Evolutionary conservation across 805 yeast genomes (phyloP), one percentile per base, ranked within the genome.

Genomic region (Saturnispora saitoi): DNA sequence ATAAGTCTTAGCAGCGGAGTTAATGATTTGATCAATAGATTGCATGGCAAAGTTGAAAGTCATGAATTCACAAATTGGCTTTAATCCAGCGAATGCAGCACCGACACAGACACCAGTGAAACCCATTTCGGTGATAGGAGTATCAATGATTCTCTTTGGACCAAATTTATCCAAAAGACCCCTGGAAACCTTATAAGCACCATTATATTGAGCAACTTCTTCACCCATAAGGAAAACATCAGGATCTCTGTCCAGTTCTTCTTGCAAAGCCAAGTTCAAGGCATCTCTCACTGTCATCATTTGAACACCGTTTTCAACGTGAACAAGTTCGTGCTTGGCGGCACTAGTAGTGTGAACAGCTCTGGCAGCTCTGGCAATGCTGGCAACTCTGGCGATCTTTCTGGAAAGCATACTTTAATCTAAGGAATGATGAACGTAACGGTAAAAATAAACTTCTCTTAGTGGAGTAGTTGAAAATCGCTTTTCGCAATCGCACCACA

Each of bases 21-120:
- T 93, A 71, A 93, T 79, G 70, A 93, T 93, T 60, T 93, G 98
- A 71, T 93, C 99, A 67, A 93, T 93, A 58, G 99, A 86, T 76
- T 93, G 99, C 99, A 93, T 91, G 63, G 99, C 97, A 68, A 93
- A 93, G 80, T 93, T 93, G 76, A 91, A 89, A 22, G 98, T 91
- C 99, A 93, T 93, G 72, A 93, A 93, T 74, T 93, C 99, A 66
- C 93, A 88, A 60, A 93, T 81, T 58, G 99, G 99, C 71, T 87
- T 88, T 66, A 93, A 80, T 45, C 97, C 97, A 49, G 91, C 88
- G 64, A 90, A 79, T n/a, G 96, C 93, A 38, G 96, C 89, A 69
- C 97, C 97, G 42, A 87, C 95, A 60, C 95, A 83, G 56, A 90
- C 71, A 64, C 97, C 97, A 44, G 96, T 81, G 76, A 90, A 91